Conservation (phyloP, 2,329 filamentous ascomycete species). For the Herpotrichia juniperi region DNA sequence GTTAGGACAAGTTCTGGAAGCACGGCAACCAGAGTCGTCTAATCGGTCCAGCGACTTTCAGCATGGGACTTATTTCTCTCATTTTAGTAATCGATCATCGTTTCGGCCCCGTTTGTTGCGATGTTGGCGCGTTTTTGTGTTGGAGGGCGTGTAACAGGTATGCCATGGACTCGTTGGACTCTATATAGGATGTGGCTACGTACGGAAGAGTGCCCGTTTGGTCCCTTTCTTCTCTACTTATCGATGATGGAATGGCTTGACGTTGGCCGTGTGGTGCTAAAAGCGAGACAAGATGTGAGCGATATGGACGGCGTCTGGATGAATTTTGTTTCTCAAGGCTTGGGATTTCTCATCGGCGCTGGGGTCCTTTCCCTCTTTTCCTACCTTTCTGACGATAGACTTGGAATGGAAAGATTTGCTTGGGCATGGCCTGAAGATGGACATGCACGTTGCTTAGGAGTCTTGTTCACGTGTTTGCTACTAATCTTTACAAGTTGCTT, state of each 20-base stretch:
- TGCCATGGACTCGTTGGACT: not conserved
- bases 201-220: not conserved
- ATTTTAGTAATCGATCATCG: not conserved
- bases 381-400: conserved; percentile 27
- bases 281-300: conserved; percentile 19
- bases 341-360: not conserved
- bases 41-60: conserved; percentile 7
- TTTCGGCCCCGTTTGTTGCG: not conserved
- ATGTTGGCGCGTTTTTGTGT: not conserved
- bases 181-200: not conserved
- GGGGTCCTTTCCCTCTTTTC: not conserved
- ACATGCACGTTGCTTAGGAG: not conserved
- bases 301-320: conserved; percentile 21
- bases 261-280: conserved; percentile 14
- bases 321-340: conserved; percentile 10
- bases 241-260: not conserved
- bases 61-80: conserved; percentile 14
- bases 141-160: not conserved
- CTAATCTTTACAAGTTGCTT: too few relatives aligned
- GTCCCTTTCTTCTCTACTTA: not conserved
- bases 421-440: conserved; percentile 7
- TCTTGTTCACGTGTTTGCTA: not conserved
- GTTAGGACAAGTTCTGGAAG: conserved; percentile 39
- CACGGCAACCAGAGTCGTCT: conserved; percentile 34
- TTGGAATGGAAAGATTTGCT: conserved; percentile 32